Conservation (phyloP, 208 protist genomes). For the Angomonas ambiguus region DNA sequence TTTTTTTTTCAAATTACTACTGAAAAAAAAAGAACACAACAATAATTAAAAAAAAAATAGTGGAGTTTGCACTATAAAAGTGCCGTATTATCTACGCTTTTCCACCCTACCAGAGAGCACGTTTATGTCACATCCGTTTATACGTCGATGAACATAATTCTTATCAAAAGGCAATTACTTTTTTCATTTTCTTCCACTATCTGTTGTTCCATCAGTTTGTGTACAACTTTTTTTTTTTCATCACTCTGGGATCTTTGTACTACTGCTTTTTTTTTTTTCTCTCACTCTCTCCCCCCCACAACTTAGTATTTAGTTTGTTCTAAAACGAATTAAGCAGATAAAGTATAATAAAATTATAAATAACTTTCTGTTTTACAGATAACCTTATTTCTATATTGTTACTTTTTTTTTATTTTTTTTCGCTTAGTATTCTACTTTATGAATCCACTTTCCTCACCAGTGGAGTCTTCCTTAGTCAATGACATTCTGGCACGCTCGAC, state of each 20-base stretch:
- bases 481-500: neutral
- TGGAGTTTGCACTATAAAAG: no score
- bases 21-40: neutral
- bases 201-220: neutral
- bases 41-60: neutral
- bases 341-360: neutral
- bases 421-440: neutral
- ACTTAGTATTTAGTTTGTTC: no score
- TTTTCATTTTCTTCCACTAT: neutral
- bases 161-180: no score
- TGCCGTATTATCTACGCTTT: no score
- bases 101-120: no score
- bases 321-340: neutral
- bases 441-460: neutral
- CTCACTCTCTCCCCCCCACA: no score
- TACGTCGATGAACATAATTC: no score
- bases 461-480: neutral
- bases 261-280: constrained; percentile 10
- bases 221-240: neutral
- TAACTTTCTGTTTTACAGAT: neutral
- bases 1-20: neutral
- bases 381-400: neutral
- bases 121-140: no score
- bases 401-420: neutral
- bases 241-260: neutral